phyloP scores from a whole-genome alignment of 495 filamentous ascomycete species.

The Neurospora discreta region DNA sequence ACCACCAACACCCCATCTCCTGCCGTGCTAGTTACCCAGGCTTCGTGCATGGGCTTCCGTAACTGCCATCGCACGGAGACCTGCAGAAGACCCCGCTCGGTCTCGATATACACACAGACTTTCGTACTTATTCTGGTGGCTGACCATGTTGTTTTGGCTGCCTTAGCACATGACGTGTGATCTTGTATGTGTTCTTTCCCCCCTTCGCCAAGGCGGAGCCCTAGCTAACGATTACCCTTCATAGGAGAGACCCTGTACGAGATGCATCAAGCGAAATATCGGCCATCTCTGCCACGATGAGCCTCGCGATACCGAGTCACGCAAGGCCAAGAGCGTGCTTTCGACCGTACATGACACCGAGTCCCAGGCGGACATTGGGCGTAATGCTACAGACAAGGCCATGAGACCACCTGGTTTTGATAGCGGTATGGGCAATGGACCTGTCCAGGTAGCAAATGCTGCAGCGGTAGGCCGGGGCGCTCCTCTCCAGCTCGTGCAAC shows the following conservation, averaged over 20 bases:
- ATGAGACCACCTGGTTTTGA: constrained; percentile 36
- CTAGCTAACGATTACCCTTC: constrained; percentile 12
- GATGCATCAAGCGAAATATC: constrained; percentile 98
- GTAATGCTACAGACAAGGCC: constrained; percentile 29
- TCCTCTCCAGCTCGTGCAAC: constrained; percentile 46
- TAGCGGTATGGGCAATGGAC: constrained; percentile 18
- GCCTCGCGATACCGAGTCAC: constrained; percentile 63
- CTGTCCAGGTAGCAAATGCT: constrained; percentile 29
- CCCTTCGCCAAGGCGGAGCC: constrained; percentile 8
- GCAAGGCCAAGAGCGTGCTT: constrained; percentile 56
- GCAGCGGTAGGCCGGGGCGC: constrained; percentile 30
- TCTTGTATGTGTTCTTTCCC: constrained; percentile 65
- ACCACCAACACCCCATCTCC: constrained; percentile 17
- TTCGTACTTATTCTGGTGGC: constrained; percentile 15
- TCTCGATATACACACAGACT: neutral
- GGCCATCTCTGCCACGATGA: constrained; percentile 98
- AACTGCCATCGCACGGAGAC: neutral
- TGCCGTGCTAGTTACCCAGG: neutral
- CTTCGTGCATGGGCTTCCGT: neutral
- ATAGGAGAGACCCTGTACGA: constrained; percentile 88
- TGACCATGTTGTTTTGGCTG: constrained; percentile 15
- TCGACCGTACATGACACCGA: constrained; percentile 45
- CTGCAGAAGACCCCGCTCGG: neutral
- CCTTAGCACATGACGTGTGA: constrained; percentile 99
- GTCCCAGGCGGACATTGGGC: constrained; percentile 29